These are phyloP conservation scores for Aspergillus nomiae DNA, from an alignment of 2,329 filamentous ascomycete species.

Conservation along the genomic window DNA sequence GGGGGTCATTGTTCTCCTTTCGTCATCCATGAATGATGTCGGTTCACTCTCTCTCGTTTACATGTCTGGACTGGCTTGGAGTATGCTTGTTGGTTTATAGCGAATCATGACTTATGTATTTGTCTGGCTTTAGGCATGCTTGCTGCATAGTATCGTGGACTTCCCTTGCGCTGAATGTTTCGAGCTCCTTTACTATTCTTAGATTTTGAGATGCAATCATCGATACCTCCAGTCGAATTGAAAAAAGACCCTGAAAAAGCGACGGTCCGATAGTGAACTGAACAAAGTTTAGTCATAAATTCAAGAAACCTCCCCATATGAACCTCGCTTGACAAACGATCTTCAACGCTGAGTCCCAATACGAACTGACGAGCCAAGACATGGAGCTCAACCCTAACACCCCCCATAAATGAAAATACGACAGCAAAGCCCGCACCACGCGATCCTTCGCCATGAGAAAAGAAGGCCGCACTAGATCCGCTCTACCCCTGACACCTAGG, in stretches of 20 bases:
- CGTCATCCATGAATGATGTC: background rate
- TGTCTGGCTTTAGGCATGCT: background rate
- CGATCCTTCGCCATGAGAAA: background rate
- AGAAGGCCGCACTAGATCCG: background rate
- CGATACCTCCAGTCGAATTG: background rate
- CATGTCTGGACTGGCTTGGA: background rate
- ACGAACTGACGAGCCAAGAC: background rate
- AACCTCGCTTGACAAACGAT: background rate
- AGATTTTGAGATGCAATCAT: background rate
- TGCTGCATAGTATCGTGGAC: background rate
- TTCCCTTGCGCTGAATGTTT: background rate
- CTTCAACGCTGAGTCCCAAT: background rate
- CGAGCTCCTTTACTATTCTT: background rate
- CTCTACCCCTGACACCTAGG: background rate
- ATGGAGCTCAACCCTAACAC: background rate
- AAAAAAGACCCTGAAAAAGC: background rate
- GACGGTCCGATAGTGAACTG: background rate
- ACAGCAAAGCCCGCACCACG: background rate
- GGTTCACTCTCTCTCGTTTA: background rate
- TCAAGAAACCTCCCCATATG: background rate
- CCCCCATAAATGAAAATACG: background rate
- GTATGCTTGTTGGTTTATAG: background rate
- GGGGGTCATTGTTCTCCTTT: slow-evolving; percentile 8
- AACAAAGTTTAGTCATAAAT: background rate
- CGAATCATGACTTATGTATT: background rate